Conservation (phyloP, 2,329 filamentous ascomycete species). For the Canariomyces notabilis region DNA sequence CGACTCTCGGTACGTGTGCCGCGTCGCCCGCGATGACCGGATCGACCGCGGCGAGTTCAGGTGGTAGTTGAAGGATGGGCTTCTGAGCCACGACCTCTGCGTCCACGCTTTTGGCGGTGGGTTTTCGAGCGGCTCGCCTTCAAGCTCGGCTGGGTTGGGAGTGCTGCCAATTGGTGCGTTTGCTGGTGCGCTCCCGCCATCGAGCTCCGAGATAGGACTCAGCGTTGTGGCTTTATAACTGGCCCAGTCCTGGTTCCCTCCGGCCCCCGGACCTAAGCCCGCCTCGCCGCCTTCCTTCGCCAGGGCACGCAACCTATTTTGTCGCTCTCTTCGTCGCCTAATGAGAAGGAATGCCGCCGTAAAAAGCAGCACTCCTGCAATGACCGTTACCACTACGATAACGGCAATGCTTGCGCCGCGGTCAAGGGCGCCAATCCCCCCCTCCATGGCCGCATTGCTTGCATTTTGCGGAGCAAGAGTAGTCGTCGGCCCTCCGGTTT, state of each 20-base stretch:
- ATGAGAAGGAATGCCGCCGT: conserved; percentile 15
- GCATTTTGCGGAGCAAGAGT: not conserved
- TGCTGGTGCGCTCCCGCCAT: conserved; percentile 7
- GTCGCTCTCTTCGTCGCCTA: conserved; percentile 5
- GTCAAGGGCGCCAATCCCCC: conserved; percentile 8
- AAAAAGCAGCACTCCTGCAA: conserved; percentile 12
- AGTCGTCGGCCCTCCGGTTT: not conserved
- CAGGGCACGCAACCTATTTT: not conserved
- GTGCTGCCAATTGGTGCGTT: conserved; percentile 18
- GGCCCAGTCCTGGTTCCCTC: not conserved
- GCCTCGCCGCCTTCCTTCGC: not conserved
- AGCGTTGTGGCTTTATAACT: not conserved
- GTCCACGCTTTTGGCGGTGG: conserved; percentile 2
- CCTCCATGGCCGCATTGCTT: not conserved
- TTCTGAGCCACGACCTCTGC: conserved; percentile 8
- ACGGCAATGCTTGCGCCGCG: conserved; percentile 16
- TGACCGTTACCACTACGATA: conserved; percentile 21
- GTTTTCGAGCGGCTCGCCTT: conserved; percentile 9
- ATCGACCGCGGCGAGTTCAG: conserved; percentile 12
- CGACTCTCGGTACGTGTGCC: conserved; percentile 19
- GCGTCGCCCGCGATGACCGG: conserved; percentile 6
- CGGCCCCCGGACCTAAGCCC: not conserved
- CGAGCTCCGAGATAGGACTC: conserved; percentile 15
- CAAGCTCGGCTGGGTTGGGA: conserved; percentile 25
- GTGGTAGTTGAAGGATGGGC: conserved; percentile 6